phyloP scores from a whole-genome alignment of 257 asterid species.

The Gentiana macrophylla region DNA sequence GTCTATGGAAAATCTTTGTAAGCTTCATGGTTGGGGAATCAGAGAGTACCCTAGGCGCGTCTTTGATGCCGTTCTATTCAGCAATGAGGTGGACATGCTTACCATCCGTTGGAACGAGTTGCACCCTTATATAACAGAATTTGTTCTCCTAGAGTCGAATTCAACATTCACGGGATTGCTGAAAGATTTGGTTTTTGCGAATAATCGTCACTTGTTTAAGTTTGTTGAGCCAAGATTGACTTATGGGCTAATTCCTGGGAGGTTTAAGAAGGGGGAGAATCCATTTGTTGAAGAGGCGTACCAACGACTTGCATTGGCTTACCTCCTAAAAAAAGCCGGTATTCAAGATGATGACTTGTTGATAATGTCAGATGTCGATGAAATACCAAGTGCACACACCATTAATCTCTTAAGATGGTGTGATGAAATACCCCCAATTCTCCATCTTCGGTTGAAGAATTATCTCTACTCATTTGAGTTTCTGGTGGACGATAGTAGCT shows the following conservation, averaged over 20 bases:
- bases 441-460: conserved; percentile 68
- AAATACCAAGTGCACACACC: conserved; percentile 69
- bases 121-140: conserved; percentile 58
- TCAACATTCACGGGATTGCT: conserved; percentile 77
- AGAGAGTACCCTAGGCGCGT: conserved; percentile 82
- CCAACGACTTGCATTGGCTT: conserved; percentile 71
- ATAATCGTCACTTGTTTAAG: conserved; percentile 40
- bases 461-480: conserved; percentile 76
- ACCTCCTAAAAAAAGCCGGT: conserved; percentile 72
- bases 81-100: conserved; percentile 69
- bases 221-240: conserved; percentile 60
- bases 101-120: conserved; percentile 74
- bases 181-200: conserved; percentile 47
- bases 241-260: conserved; percentile 69
- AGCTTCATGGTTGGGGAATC: conserved; percentile 75
- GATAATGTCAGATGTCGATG: conserved; percentile 77
- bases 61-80: conserved; percentile 71
- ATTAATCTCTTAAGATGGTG: conserved; percentile 82
- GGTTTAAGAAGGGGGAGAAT: conserved; percentile 63
- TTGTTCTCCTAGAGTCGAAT: conserved; percentile 71
- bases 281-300: conserved; percentile 84
- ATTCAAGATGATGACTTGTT: conserved; percentile 71
- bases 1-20: conserved; percentile 65
- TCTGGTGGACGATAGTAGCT: conserved; percentile 59
- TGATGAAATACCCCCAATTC: conserved; percentile 52